Conservation (phyloP, 2,329 filamentous ascomycete species). For the Colletotrichum sp. region DNA sequence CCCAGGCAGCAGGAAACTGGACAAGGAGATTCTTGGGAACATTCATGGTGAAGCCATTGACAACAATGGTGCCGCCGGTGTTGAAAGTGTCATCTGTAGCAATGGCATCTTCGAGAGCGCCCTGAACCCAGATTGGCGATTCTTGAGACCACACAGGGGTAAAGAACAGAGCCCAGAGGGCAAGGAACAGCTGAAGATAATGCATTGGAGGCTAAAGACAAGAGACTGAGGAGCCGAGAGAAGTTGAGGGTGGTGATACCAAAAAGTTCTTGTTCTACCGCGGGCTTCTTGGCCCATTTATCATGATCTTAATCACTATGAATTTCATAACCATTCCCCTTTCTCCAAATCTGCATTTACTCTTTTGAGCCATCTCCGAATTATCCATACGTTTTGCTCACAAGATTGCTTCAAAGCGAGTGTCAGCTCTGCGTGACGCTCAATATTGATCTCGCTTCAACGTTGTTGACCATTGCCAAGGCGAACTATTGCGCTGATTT, state of each 20-base stretch:
- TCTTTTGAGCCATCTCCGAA: background rate
- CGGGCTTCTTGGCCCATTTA: background rate
- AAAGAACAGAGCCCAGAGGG: background rate
- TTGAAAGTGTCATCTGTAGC: slow-evolving; percentile 42
- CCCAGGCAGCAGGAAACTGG: slow-evolving; percentile 49
- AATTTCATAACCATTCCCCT: background rate
- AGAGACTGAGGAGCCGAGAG: background rate
- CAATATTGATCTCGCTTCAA: background rate
- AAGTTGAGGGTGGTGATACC: background rate
- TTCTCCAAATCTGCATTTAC: background rate
- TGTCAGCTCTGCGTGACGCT: background rate
- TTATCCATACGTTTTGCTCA: background rate
- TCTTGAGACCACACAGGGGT: slow-evolving; percentile 27
- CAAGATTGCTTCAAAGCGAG: background rate
- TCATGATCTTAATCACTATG: background rate
- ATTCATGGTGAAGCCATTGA: slow-evolving; percentile 48
- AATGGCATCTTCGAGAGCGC: slow-evolving; percentile 33
- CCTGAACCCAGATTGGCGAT: slow-evolving; percentile 35
- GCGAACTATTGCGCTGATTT: background rate
- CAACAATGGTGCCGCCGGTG: slow-evolving; percentile 46
- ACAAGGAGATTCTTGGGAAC: slow-evolving; percentile 55
- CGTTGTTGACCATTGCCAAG: slow-evolving; percentile 5
- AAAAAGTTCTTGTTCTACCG: too few species aligned
- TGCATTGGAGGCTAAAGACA: background rate
- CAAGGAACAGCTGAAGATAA: background rate